Conservation (phyloP, 495 filamentous ascomycete species). For the Penicillium parvum region DNA sequence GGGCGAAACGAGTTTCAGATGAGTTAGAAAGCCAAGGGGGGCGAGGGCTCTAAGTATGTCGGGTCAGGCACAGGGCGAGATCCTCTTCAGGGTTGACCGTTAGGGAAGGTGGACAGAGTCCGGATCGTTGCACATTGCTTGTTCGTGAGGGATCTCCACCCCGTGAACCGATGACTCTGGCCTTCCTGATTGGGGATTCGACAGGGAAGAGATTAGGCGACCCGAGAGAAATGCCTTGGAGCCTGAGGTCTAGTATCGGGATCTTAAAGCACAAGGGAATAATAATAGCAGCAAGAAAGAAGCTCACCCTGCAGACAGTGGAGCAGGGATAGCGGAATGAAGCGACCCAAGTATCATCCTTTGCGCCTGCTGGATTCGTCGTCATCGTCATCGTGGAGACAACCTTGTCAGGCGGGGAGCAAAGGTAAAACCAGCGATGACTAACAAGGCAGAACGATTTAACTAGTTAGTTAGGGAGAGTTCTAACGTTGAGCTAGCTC, state of each 20-base stretch:
- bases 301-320: slow-evolving; percentile 5
- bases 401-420: slow-evolving; percentile 2
- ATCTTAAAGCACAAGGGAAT: too few relatives aligned
- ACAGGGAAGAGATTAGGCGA: slow-evolving; percentile 10
- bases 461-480: too few relatives aligned
- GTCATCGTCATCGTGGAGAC: slow-evolving; percentile 9
- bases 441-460: neutral
- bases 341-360: slow-evolving; percentile 12
- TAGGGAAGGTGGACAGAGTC: slow-evolving; percentile 29
- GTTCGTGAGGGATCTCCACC: slow-evolving; percentile 18
- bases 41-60: neutral
- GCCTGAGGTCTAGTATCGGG: too few relatives aligned
- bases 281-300: too few relatives aligned
- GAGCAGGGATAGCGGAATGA: slow-evolving; percentile 7
- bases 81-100: slow-evolving; percentile 25
- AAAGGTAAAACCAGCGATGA: neutral
- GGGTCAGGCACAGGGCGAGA: slow-evolving; percentile 15
- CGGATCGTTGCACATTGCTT: slow-evolving; percentile 22
- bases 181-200: slow-evolving; percentile 24
- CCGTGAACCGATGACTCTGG: slow-evolving; percentile 11
- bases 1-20: too few relatives aligned
- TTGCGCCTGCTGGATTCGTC: slow-evolving; percentile 9
- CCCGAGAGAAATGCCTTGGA: too few relatives aligned
- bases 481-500: too few relatives aligned
- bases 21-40: neutral